Conservation (phyloP, 2,329 filamentous ascomycete genomes). For the Hawksworthiomyces lignivorus region DNA sequence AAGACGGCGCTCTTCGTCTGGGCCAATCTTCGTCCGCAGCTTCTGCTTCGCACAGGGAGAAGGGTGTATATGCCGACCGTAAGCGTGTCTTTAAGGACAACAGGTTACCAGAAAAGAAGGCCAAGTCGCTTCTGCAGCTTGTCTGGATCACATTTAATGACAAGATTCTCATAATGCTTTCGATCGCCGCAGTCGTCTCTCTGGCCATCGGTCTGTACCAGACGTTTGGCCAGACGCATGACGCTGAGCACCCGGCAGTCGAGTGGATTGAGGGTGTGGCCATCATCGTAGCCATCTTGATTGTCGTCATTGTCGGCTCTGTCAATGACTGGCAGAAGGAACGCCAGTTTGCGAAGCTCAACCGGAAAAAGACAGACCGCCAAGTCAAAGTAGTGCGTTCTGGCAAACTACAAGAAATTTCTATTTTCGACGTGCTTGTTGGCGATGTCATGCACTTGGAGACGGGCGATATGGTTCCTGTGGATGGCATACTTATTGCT, state of each 20-base stretch:
- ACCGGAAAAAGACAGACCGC: conserved; percentile 72
- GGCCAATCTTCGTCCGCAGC: conserved; percentile 4
- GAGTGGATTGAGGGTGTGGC: conserved; percentile 80
- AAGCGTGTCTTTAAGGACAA: conserved; percentile 68
- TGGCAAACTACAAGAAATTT: conserved; percentile 61
- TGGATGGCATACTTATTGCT: conserved; percentile 65
- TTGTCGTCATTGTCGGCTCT: conserved; percentile 70
- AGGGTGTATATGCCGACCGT: conserved; percentile 47
- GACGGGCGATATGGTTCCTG: conserved; percentile 66
- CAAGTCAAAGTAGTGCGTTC: conserved; percentile 64
- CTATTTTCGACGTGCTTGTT: conserved; percentile 60
- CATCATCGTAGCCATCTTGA: conserved; percentile 71
- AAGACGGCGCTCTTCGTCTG: no score
- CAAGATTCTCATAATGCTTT: conserved; percentile 68
- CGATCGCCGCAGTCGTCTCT: conserved; percentile 63
- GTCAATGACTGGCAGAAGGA: conserved; percentile 77
- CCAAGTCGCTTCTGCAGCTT: conserved; percentile 63
- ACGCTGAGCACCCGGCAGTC: conserved; percentile 44
- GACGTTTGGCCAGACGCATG: conserved; percentile 55
- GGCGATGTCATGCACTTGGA: conserved; percentile 68
- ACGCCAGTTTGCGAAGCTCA: conserved; percentile 68
- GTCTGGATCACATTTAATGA: conserved; percentile 83
- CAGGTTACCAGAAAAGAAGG: conserved; percentile 63
- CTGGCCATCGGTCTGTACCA: conserved; percentile 70
- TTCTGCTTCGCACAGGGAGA: conserved; percentile 15